A percentile compares a stretch with the other conserved stretches of the same genome.
Evolutionary conservation across 2,329 filamentous ascomycete genomes (phyloP).

Genomic region (Neophaeococcomyces aloes): DNA sequence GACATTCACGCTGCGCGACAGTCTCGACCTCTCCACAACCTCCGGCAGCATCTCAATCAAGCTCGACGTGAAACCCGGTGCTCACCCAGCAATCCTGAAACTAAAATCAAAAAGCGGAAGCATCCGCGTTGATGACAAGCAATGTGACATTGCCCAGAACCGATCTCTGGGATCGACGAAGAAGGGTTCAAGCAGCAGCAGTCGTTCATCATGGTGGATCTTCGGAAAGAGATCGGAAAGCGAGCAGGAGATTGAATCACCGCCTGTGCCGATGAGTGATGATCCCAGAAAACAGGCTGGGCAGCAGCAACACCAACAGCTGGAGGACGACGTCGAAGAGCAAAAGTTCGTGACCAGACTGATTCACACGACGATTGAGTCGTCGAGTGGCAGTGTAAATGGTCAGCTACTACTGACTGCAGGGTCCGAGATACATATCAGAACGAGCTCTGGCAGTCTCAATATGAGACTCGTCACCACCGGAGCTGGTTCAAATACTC

Average conservation of each 20-base stretch:
- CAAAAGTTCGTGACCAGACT: neutral
- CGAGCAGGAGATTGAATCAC: neutral
- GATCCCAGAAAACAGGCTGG: slow-evolving; percentile 5
- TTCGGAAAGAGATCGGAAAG: neutral
- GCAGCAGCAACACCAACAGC: neutral
- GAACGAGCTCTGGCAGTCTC: slow-evolving; percentile 2
- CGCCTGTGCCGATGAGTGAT: neutral
- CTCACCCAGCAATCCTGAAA: slow-evolving; percentile 24
- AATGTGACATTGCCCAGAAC: neutral
- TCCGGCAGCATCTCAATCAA: slow-evolving; percentile 23
- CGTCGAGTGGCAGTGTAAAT: slow-evolving; percentile 4
- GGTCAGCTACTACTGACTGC: slow-evolving; percentile 4
- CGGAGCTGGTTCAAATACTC: neutral
- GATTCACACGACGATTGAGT: slow-evolving; percentile 7
- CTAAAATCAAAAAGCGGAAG: slow-evolving; percentile 23
- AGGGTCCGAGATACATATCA: slow-evolving; percentile 2
- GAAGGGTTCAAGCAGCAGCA: too few species aligned
- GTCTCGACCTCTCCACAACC: slow-evolving; percentile 6
- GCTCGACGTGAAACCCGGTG: slow-evolving; percentile 26
- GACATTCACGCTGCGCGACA: slow-evolving; percentile 26
- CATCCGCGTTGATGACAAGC: slow-evolving; percentile 19
- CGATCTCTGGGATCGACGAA: too few species aligned
- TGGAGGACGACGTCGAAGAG: neutral
- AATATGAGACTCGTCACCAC: slow-evolving; percentile 1
- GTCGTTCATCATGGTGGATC: neutral